Evolutionary conservation across 305 asterid species (phyloP), one percentile per base, ranked within the genome.

Genomic region (Fraxinus ornus): DNA sequence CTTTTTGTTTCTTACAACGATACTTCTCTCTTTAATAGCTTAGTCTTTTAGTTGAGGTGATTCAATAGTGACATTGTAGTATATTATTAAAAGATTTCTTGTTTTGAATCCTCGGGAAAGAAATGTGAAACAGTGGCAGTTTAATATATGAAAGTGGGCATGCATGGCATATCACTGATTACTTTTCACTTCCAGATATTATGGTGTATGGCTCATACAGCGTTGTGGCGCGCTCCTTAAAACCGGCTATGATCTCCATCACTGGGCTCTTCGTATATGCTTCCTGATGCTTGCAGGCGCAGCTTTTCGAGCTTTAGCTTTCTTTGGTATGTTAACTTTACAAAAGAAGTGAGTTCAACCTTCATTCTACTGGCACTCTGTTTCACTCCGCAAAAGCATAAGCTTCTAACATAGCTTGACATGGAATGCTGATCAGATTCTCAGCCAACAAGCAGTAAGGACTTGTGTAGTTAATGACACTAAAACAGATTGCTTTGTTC

Each of bases 161-260:
- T 24, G 4, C 70, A n/a, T 55, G 30, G 37, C 37, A 41, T 33
- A 68, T 10, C 74, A 66, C 35, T 41, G 30, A 78, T 47, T 64
- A 6, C 28, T 24, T 81, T 83, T 21, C 57, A 41, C 76, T 82
- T 85, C 80, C 93, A 95, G 99, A 80, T 95, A 95, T 74, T 81
- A 90, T 7, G 98, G 98, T 39, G 98, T 96, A 33, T 96, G 99
- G 99, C 90, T 95, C 76, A 91, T 95, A 84, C 93, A 94, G 82
- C 89, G 98, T 85, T 95, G 99, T 79, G 98, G 98, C 30, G 89
- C 94, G 39, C 89, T 94, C 47, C 82, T 81, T 8, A 85, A 10
- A 82, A 88, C 88, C 1, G 91, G 91, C 76, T 95, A 90, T 60
- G 62, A 81, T 80, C 92, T 95, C 75, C 90, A 87, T 57, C 85